Conservation (phyloP, 1,284 basidiomycete species). For the Cystobasidium slooffiae region DNA sequence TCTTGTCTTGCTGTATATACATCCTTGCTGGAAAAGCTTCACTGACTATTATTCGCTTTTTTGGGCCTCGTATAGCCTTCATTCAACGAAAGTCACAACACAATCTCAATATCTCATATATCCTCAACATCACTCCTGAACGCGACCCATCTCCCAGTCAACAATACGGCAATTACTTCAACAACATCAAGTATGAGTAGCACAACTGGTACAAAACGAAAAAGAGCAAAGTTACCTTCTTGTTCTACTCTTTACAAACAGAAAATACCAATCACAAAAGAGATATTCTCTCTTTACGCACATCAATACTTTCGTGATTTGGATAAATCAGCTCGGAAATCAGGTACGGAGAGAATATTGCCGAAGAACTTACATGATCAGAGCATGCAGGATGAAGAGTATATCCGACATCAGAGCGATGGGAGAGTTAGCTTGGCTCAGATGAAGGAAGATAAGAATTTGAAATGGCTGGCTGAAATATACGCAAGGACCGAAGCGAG, state of each 20-base stretch:
- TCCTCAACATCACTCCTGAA: constrained; percentile 12
- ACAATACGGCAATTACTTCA: neutral
- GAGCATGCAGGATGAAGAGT: too few species aligned
- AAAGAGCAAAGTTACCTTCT: constrained; percentile 36
- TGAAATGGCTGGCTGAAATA: constrained; percentile 34
- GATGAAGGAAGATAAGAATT: constrained; percentile 37
- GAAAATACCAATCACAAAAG: constrained; percentile 20
- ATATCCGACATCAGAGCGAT: neutral
- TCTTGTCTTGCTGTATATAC: neutral
- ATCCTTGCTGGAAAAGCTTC: neutral
- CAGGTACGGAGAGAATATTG: neutral
- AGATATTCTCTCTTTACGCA: constrained; percentile 28
- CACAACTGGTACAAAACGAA: neutral
- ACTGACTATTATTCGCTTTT: neutral
- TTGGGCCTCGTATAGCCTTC: neutral
- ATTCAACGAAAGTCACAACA: constrained; percentile 3
- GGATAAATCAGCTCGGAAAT: neutral
- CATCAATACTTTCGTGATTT: constrained; percentile 32
- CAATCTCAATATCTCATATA: neutral
- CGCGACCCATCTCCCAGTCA: neutral
- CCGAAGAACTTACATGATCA: neutral
- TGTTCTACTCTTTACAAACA: constrained; percentile 31
- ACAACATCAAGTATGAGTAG: neutral
- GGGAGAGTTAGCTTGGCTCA: constrained; percentile 5
- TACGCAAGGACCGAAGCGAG: constrained; percentile 33